A percentile compares a stretch with the other conserved stretches of the same genome.
Conservation (phyloP, 257 asterid species). For the Salvia miltiorrhiza region DNA sequence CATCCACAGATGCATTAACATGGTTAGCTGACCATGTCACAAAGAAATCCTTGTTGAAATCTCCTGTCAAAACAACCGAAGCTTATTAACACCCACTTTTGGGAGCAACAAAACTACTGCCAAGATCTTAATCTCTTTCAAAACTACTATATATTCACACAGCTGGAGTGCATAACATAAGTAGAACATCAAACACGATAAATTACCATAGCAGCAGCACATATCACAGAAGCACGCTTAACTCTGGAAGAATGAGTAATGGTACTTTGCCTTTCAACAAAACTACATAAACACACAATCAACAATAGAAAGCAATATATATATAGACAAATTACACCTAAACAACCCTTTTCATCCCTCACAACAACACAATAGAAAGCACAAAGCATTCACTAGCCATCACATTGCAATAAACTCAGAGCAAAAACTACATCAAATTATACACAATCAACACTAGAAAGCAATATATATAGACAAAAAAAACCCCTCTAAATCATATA, state of each 20-base stretch:
- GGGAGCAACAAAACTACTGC: background rate
- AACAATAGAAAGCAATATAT: too few relatives aligned
- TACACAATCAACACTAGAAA: too few relatives aligned
- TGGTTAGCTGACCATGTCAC: conserved; percentile 80
- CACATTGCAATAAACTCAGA: too few relatives aligned
- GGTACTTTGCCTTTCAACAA: conserved; percentile 23
- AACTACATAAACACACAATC: too few relatives aligned
- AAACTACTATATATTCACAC: background rate
- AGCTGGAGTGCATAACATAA: background rate
- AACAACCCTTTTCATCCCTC: too few relatives aligned
- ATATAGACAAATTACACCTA: too few relatives aligned
- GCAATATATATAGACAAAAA: too few relatives aligned
- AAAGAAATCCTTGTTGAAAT: conserved; percentile 74
- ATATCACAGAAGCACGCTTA: conserved; percentile 42
- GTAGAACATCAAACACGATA: background rate
- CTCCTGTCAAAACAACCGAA: conserved; percentile 72
- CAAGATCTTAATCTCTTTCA: background rate
- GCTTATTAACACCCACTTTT: conserved; percentile 19
- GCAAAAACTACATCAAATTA: too few relatives aligned
- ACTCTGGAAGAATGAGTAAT: conserved; percentile 23
- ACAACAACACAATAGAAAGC: too few relatives aligned
- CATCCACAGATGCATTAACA: conserved; percentile 75
- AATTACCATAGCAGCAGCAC: conserved; percentile 67
- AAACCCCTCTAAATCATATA: too few relatives aligned
- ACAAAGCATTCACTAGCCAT: too few relatives aligned